Evolutionary conservation across 495 filamentous ascomycete species (phyloP), one percentile per base, ranked within the genome.

Genomic region (Lophiostoma macrostomum): DNA sequence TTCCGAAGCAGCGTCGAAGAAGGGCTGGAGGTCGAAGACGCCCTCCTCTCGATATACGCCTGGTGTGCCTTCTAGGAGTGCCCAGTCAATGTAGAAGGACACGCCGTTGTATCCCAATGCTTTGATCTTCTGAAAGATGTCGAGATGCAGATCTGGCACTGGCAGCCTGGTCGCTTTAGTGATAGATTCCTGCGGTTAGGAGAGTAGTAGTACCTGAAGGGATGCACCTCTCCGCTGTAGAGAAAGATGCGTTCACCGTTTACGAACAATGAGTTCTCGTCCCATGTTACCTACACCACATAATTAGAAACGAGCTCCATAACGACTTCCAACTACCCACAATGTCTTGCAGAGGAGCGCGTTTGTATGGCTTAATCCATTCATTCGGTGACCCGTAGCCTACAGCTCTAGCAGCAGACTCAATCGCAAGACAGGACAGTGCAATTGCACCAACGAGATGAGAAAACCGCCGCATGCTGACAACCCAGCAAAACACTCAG

Each of bases 81-180:
- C 84, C 87, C 87, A 91, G 57, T 89, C 75, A 13, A 80, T 69
- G 61, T 90, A 88, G 67, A 90, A 86, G 0, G 82, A 86, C 13
- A 88, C 82, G n/a, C 75, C 72, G 53, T 85, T 89, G 69, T 87
- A 88, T 1, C 87, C 87, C 0, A 88, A 64, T 22, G 85, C 84
- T 66, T 82, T 88, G 68, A 88, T 77, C 67, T 93, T 93, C 59
- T 90, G 81, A 61, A 93, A 82, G 25, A 91, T 65, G 63, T 91
- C 88, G 34, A 84, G 74, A 76, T 79, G 89, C 4, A 91, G 72
- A 16, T 77, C 75, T 0, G 83, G 76, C 3, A 91, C 87, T 0
- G 87, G 87, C 4, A 91, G 75, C 53, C 87, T 81, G 29, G 22
- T 35, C 18, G 4, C 8, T 18, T 27, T 4, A 32, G 51, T 29